A percentile compares a stretch with the other conserved stretches of the same genome.
Evolutionary conservation across 2,329 filamentous ascomycete species (phyloP).

Genomic region (Tolypocladium amazonense): DNA sequence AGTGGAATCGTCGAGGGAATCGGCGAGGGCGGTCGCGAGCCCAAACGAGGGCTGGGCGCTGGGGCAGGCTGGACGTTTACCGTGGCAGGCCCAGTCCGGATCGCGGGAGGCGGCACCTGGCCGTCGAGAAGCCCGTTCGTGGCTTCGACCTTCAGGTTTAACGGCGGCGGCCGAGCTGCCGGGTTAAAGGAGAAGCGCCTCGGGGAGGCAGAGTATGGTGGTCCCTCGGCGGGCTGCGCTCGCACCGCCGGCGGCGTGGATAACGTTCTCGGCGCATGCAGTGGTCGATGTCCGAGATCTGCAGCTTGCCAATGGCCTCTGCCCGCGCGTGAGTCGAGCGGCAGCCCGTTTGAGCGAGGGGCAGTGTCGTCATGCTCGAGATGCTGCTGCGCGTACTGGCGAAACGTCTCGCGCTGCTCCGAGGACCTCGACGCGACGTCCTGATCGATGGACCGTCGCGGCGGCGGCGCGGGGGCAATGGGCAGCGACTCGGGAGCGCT

Average conservation of each 20-base stretch:
- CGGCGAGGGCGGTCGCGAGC: slow-evolving; percentile 30
- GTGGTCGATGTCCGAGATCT: slow-evolving; percentile 19
- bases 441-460: slow-evolving; percentile 26
- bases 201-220: slow-evolving; percentile 19
- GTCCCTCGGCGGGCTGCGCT: slow-evolving; percentile 15
- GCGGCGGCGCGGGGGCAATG: slow-evolving; percentile 29
- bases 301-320: slow-evolving; percentile 5
- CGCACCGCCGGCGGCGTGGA: slow-evolving; percentile 43
- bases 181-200: slow-evolving; percentile 42
- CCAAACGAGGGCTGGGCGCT: slow-evolving; percentile 8
- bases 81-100: slow-evolving; percentile 13
- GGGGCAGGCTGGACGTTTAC: slow-evolving; percentile 7
- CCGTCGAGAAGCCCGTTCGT: slow-evolving; percentile 4
- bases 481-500: slow-evolving; percentile 48
- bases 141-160: slow-evolving; percentile 30
- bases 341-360: slow-evolving; percentile 9
- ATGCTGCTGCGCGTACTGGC: slow-evolving; percentile 17
- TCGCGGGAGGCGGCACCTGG: slow-evolving; percentile 9
- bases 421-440: slow-evolving; percentile 19
- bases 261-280: slow-evolving; percentile 28
- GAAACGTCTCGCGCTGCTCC: slow-evolving; percentile 19
- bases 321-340: slow-evolving; percentile 12
- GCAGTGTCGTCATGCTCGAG: slow-evolving; percentile 4
- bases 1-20: slow-evolving; percentile 47
- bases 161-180: slow-evolving; percentile 27